Evolutionary conservation across 495 filamentous ascomycete genomes (phyloP), one percentile per base, ranked within the genome.

Genomic region (Entonaema liquescens): DNA sequence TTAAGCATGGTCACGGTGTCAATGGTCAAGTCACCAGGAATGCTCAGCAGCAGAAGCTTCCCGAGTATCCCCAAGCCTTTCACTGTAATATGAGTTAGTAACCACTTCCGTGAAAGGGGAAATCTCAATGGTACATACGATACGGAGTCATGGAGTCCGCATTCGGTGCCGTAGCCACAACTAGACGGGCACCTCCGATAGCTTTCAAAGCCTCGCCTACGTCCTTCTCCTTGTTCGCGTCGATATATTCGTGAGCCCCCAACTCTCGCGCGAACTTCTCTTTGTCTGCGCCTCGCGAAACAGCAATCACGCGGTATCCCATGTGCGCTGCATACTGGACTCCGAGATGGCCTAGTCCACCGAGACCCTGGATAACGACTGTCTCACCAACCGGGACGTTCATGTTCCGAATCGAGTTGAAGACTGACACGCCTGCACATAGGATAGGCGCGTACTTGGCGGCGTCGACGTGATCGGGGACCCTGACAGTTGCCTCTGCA

Each of bases 231-330:
- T 6, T 33, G 67, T 79, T 84, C 15, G 79, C 79, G 75, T 92
- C 87, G 71, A 92, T 84, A 75, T 91, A 91, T 59, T 90, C 86
- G 71, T 86, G 87, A 0, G 90, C 90, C 6, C 90, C 90, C 7
- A 92, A 81, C 71, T 88, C 66, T 12, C 81, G 78, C 0, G 86
- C 89, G 65, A 88, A 87, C 38, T 83, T 74, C 64, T 86, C 82
- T 81, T 92, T 92, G 33, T 77, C 75, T 25, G 77, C 77, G 33
- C 85, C 84, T 8, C 82, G 79, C 4, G 86, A 89, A 4, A 92
- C 73, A 0, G 89, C 90, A 0, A 89, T 85, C 12, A 89, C 88
- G 3, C 83, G 82, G 79, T 85, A 92, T n/a, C 89, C 88, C 74
- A 92, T 85, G 67, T 84, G 86, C 62, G 79, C 80, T 9, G 89